Evolutionary conservation across 176 grass and related monocot species (phyloP).

Genomic region (Puccinellia tenuiflora): DNA sequence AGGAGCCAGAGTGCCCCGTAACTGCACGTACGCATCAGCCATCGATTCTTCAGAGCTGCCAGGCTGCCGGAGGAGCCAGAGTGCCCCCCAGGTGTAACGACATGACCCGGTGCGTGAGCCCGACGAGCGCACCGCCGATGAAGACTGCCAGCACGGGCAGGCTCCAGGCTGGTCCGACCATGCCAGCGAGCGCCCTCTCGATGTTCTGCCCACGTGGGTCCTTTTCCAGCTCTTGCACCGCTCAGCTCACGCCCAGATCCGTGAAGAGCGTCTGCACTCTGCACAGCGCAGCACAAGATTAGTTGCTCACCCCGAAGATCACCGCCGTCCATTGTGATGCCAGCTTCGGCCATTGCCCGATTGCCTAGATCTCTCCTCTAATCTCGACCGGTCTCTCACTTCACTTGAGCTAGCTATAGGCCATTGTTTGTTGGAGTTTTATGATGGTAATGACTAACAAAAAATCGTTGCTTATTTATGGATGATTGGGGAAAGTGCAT

Average conservation of each 20-base stretch:
- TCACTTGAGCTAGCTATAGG: background rate
- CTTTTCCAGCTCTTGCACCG: background rate
- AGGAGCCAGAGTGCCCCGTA: too few relatives aligned
- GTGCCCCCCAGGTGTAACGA: constrained; percentile 44
- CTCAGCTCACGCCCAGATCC: background rate
- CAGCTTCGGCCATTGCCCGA: background rate
- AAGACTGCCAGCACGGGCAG: constrained; percentile 39
- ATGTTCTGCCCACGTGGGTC: constrained; percentile 34
- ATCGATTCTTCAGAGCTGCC: too few relatives aligned
- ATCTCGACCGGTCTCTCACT: background rate
- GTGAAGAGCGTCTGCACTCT: constrained; percentile 46
- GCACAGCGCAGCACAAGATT: constrained; percentile 7
- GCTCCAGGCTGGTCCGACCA: constrained; percentile 36
- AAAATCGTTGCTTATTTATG: background rate
- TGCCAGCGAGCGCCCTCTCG: constrained; percentile 39
- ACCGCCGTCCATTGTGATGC: constrained; percentile 45
- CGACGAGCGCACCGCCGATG: background rate
- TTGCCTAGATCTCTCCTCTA: background rate
- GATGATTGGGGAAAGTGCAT: background rate
- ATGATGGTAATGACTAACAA: background rate
- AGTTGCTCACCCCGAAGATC: constrained; percentile 51
- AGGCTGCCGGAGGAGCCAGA: too few relatives aligned
- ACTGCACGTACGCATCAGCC: background rate
- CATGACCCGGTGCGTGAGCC: constrained; percentile 44
- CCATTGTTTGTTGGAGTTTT: background rate